These are phyloP conservation scores for Arthrobotrys megalospora DNA, from an alignment of 2,329 filamentous ascomycete species.

Conservation along the genomic window DNA sequence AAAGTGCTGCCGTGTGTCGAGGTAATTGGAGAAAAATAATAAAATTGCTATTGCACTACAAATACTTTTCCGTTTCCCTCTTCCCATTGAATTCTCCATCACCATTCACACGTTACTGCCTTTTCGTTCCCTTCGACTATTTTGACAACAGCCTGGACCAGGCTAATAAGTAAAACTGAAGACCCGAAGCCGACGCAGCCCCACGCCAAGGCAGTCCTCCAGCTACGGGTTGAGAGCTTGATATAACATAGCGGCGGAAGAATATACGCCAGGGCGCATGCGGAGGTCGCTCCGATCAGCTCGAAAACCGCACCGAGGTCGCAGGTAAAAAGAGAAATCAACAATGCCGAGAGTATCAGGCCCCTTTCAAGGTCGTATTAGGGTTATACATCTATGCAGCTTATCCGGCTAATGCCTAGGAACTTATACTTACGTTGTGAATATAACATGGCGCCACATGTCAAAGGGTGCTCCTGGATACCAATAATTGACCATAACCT, in stretches of 20 bases:
- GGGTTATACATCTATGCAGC: neutral
- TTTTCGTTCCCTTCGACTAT: conserved; percentile 68
- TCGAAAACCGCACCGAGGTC: conserved; percentile 96
- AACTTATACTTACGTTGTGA: conserved; percentile 74
- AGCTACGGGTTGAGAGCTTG: conserved; percentile 84
- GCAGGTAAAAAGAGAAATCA: conserved; percentile 85
- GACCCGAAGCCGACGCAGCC: conserved; percentile 83
- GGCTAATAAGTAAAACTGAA: conserved; percentile 83
- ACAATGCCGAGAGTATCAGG: conserved; percentile 84
- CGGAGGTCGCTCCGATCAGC: conserved; percentile 93
- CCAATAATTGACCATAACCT: conserved; percentile 68
- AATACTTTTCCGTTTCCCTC: neutral
- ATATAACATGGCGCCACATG: conserved; percentile 85
- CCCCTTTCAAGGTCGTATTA: conserved; percentile 65
- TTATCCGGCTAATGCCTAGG: neutral
- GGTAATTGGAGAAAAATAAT: too few relatives aligned
- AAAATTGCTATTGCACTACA: neutral
- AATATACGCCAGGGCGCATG: conserved; percentile 94
- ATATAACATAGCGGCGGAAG: conserved; percentile 95
- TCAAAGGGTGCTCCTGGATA: conserved; percentile 82
- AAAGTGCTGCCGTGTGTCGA: too few relatives aligned
- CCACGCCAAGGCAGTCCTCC: conserved; percentile 80
- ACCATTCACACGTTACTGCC: conserved; percentile 51
- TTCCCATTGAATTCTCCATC: neutral
- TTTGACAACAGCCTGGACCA: conserved; percentile 80